phyloP scores from a whole-genome alignment of 495 filamentous ascomycete genomes.

The Thermothielavioides terrestris region DNA sequence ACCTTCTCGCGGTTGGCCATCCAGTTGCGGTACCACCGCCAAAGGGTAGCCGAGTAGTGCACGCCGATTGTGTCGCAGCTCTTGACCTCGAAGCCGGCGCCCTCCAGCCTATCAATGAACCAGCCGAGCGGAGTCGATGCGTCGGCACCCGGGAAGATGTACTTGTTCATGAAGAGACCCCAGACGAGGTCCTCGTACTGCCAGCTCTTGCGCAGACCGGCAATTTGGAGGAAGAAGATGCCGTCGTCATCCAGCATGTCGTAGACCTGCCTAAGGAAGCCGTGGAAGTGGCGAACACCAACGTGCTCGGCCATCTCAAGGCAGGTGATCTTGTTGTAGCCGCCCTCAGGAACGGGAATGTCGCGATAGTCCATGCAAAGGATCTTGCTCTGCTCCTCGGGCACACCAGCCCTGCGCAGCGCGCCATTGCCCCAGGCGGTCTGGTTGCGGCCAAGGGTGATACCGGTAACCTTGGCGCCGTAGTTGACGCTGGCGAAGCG shows the following conservation, averaged over 20 bases:
- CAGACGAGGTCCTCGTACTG: slow-evolving; percentile 85
- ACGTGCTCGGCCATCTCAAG: slow-evolving; percentile 91
- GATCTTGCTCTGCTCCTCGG: slow-evolving; percentile 64
- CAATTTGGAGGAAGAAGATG: slow-evolving; percentile 74
- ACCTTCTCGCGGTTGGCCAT: slow-evolving; percentile 93
- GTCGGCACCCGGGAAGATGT: slow-evolving; percentile 83
- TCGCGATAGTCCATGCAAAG: slow-evolving; percentile 83
- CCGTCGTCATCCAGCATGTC: slow-evolving; percentile 87
- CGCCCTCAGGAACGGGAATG: slow-evolving; percentile 57
- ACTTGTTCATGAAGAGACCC: slow-evolving; percentile 91
- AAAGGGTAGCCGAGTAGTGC: slow-evolving; percentile 94
- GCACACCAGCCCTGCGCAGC: slow-evolving; percentile 57
- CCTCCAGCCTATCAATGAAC: slow-evolving; percentile 60
- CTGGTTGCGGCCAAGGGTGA: slow-evolving; percentile 77
- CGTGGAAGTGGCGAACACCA: slow-evolving; percentile 62
- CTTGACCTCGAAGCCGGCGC: slow-evolving; percentile 72
- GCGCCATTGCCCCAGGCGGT: slow-evolving; percentile 75
- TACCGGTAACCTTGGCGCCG: slow-evolving; percentile 66
- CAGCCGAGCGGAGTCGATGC: slow-evolving; percentile 72
- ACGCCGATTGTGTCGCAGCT: slow-evolving; percentile 80
- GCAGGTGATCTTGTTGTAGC: slow-evolving; percentile 78
- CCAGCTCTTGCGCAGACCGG: slow-evolving; percentile 72
- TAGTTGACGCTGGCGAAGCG: slow-evolving; percentile 73
- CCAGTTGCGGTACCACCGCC: slow-evolving; percentile 99
- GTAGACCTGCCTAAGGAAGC: slow-evolving; percentile 63